phyloP scores from a whole-genome alignment of 2,329 filamentous ascomycete genomes.

The Gremmenia infestans region DNA sequence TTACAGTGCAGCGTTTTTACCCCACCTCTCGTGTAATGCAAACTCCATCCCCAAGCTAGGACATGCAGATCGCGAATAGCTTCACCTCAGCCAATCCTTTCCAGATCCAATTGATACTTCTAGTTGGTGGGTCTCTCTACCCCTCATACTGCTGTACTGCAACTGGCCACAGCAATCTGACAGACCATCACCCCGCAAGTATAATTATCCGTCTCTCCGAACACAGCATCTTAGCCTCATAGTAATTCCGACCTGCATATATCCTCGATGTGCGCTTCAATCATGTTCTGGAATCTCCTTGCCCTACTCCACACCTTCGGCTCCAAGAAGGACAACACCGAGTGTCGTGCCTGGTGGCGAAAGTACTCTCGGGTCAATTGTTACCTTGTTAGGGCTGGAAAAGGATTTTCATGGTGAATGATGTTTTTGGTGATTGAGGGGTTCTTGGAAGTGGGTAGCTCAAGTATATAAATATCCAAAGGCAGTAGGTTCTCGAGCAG shows the following conservation, averaged over 20 bases:
- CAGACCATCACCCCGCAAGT: neutral
- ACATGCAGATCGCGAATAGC: no score
- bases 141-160: neutral
- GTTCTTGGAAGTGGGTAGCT: neutral
- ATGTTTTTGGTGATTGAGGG: neutral
- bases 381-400: neutral
- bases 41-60: no score
- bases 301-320: neutral
- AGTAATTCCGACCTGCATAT: neutral
- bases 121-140: neutral
- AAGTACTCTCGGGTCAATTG: neutral
- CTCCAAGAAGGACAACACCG: neutral
- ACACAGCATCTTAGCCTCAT: neutral
- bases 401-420: neutral
- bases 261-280: slow-evolving; percentile 6
- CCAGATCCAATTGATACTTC: neutral
- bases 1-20: no score
- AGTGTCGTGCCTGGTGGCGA: neutral
- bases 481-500: neutral
- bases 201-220: neutral
- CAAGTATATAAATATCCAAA: neutral
- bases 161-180: neutral
- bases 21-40: no score
- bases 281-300: neutral
- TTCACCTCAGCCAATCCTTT: no score